Percentiles rank a stretch among this genome's conserved stretches.
These are phyloP conservation scores for Kondoa malvinella DNA, from an alignment of 768 basidiomycete species.

Conservation along the genomic window DNA sequence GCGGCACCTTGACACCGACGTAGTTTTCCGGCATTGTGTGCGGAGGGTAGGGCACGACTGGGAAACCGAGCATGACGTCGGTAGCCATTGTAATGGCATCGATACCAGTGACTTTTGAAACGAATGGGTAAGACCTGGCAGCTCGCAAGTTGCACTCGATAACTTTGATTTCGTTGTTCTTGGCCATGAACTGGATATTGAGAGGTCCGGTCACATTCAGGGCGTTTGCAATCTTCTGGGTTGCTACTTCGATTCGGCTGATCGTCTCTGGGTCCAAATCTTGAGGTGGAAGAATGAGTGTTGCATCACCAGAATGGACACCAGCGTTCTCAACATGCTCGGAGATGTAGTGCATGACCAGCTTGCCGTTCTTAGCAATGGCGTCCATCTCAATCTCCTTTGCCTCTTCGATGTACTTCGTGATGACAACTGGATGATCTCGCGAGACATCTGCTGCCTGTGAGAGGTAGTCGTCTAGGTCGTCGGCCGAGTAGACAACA, in stretches of 20 bases:
- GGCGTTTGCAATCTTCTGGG: slow-evolving; percentile 90
- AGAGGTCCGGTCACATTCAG: slow-evolving; percentile 95
- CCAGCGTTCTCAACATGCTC: slow-evolving; percentile 99
- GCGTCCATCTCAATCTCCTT: slow-evolving; percentile 99
- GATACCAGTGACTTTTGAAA: slow-evolving; percentile 91
- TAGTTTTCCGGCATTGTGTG: slow-evolving; percentile 73
- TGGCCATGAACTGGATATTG: slow-evolving; percentile 99
- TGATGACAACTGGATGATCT: slow-evolving; percentile 92
- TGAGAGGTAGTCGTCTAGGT: slow-evolving; percentile 75
- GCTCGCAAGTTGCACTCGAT: slow-evolving; percentile 98
- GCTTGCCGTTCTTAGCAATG: slow-evolving; percentile 86
- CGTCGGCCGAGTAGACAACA: slow-evolving; percentile 83
- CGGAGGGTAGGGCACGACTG: slow-evolving; percentile 79
- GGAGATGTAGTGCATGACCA: slow-evolving; percentile 99
- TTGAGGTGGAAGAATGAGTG: slow-evolving; percentile 92
- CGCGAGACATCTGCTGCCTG: slow-evolving; percentile 92
- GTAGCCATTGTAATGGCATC: slow-evolving; percentile 99
- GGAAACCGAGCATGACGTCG: slow-evolving; percentile 87
- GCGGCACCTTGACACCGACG: slow-evolving; percentile 98
- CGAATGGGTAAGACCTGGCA: slow-evolving; percentile 95
- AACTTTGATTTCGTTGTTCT: slow-evolving; percentile 99
- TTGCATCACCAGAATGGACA: slow-evolving; percentile 96
- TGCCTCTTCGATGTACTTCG: slow-evolving; percentile 97
- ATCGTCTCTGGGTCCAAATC: slow-evolving; percentile 95
- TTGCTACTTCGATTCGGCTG: slow-evolving; percentile 87